A percentile compares a stretch with the other conserved stretches of the same genome.
These are phyloP conservation scores for Calonectria pauciramosa DNA, from an alignment of 2,329 filamentous ascomycete genomes.

Conservation along the genomic window DNA sequence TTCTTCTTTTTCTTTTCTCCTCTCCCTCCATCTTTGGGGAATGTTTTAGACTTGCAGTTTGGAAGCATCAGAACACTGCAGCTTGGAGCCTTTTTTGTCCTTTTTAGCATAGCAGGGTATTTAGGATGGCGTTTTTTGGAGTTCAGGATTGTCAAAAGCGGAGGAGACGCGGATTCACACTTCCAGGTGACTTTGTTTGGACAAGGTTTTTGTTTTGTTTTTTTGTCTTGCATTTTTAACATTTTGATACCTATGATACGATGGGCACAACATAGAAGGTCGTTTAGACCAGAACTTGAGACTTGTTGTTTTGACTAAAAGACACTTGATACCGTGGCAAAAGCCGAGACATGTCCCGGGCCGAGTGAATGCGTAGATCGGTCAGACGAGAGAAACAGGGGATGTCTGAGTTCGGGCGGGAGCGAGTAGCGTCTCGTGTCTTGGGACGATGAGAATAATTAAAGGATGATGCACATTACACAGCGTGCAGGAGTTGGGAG, in stretches of 20 bases:
- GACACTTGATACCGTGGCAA: neutral
- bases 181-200: neutral
- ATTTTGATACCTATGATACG: slow-evolving; percentile 16
- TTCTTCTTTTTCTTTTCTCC: neutral
- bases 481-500: neutral
- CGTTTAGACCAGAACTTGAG: neutral
- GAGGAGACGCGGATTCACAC: neutral
- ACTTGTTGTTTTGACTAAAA: neutral
- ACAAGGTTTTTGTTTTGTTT: neutral
- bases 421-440: neutral
- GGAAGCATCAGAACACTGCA: neutral
- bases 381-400: neutral
- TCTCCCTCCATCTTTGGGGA: neutral
- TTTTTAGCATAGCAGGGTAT: slow-evolving; percentile 18
- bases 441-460: neutral
- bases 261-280: slow-evolving; percentile 4
- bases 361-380: neutral
- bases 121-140: slow-evolving; percentile 24
- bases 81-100: slow-evolving; percentile 9
- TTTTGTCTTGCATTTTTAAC: neutral
- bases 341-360: slow-evolving; percentile 6
- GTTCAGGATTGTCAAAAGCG: slow-evolving; percentile 30
- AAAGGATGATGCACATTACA: neutral
- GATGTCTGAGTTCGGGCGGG: neutral
- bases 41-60: neutral